A percentile compares a stretch with the other conserved stretches of the same genome.
These are phyloP conservation scores for Hanseniaspora taiwanica DNA, from an alignment of 805 yeast genomes.

Conservation along the genomic window DNA sequence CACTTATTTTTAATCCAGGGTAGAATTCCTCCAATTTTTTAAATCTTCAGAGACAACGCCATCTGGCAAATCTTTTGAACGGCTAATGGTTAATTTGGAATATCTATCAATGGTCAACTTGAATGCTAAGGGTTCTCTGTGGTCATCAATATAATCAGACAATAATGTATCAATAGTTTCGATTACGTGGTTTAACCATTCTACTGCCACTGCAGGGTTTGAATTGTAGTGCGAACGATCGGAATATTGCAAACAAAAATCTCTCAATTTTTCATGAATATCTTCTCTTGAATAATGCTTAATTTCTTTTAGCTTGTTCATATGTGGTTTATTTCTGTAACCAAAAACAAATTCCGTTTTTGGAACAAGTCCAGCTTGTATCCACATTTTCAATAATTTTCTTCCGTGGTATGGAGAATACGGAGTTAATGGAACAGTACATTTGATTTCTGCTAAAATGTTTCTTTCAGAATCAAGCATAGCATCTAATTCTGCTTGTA, in stretches of 20 bases:
- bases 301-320: background rate
- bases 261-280: background rate
- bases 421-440: conserved; percentile 15
- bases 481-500: conserved; percentile 23
- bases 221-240: background rate
- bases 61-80: background rate
- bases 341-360: conserved; percentile 20
- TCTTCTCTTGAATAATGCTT: background rate
- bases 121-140: background rate
- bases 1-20: too few species aligned
- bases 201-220: background rate
- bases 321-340: conserved; percentile 9
- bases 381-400: conserved; percentile 22
- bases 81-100: background rate
- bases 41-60: background rate
- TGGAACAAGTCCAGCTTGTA: conserved; percentile 19
- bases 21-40: background rate
- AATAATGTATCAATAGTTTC: background rate
- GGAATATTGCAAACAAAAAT: background rate
- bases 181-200: background rate
- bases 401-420: conserved; percentile 12
- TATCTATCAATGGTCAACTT: background rate
- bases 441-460: conserved; percentile 20
- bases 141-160: background rate
- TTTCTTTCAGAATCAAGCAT: conserved; percentile 10